Conservation (phyloP, 805 yeast species). For the Pichia insulana region DNA sequence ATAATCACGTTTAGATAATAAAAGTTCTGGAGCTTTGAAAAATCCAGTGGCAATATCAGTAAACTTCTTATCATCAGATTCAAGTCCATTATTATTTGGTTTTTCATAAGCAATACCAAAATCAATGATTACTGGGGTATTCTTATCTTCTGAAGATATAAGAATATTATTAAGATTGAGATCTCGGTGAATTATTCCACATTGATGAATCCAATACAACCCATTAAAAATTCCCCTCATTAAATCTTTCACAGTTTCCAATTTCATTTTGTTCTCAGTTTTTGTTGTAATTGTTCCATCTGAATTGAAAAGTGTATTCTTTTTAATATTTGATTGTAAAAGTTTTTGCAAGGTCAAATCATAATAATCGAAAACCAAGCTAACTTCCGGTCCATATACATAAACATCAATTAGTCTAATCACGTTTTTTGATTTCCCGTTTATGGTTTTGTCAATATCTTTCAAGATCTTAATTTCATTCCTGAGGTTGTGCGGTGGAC, state of each 20-base stretch:
- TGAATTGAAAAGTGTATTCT: constrained; percentile 17
- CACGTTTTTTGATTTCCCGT: constrained; percentile 5
- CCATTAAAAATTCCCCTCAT: constrained; percentile 36
- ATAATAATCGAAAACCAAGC: constrained; percentile 35
- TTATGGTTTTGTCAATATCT: constrained; percentile 9
- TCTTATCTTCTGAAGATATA: constrained; percentile 20
- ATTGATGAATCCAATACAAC: constrained; percentile 54
- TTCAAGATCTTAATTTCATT: constrained; percentile 36
- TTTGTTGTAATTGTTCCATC: constrained; percentile 14
- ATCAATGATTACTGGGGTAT: constrained; percentile 31
- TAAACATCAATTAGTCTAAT: constrained; percentile 13
- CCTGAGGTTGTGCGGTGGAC: constrained; percentile 44
- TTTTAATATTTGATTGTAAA: constrained; percentile 27
- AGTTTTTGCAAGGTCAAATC: constrained; percentile 29
- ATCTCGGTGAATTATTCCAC: constrained; percentile 63
- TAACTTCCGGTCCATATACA: constrained; percentile 26
- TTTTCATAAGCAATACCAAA: constrained; percentile 32
- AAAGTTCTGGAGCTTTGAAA: constrained; percentile 68
- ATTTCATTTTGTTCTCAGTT: constrained; percentile 13
- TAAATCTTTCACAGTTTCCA: constrained; percentile 20
- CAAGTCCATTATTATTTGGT: constrained; percentile 61
- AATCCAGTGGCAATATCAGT: constrained; percentile 59
- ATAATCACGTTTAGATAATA: constrained; percentile 52
- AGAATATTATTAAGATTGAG: constrained; percentile 64
- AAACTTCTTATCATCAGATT: constrained; percentile 34